phyloP scores from a whole-genome alignment of 768 basidiomycete genomes.

The Leccinum sublutescens region DNA sequence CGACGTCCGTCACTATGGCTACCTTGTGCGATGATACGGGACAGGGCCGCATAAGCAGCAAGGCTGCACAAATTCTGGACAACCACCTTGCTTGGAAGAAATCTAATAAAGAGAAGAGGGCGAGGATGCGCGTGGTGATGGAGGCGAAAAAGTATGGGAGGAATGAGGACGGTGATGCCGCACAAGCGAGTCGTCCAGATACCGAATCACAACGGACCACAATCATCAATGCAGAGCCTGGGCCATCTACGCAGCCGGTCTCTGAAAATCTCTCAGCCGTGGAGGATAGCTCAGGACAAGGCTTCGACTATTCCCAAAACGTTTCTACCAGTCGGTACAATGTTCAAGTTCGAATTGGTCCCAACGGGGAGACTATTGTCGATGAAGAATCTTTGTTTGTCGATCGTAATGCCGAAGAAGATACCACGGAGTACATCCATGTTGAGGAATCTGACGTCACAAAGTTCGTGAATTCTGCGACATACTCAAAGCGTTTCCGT shows the following conservation, averaged over 20 bases:
- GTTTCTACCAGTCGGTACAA: slow-evolving; percentile 71
- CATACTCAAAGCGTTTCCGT: slow-evolving; percentile 77
- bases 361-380: slow-evolving; percentile 83
- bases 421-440: slow-evolving; percentile 71
- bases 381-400: slow-evolving; percentile 85
- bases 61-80: slow-evolving; percentile 65
- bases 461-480: slow-evolving; percentile 82
- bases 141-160: slow-evolving; percentile 76
- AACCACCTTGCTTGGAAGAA: slow-evolving; percentile 75
- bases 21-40: slow-evolving; percentile 74
- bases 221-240: slow-evolving; percentile 1
- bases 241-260: slow-evolving; percentile 17
- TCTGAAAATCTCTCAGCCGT: slow-evolving; percentile 17
- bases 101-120: slow-evolving; percentile 63
- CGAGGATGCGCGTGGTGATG: slow-evolving; percentile 58
- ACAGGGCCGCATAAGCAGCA: slow-evolving; percentile 75
- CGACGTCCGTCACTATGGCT: slow-evolving; percentile 84
- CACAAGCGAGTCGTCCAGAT: slow-evolving; percentile 11
- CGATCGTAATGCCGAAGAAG: slow-evolving; percentile 65
- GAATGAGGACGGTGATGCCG: slow-evolving; percentile 45
- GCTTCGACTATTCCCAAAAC: slow-evolving; percentile 68
- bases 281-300: slow-evolving; percentile 50
- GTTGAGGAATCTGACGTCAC: slow-evolving; percentile 80
- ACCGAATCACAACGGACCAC: slow-evolving; percentile 9
- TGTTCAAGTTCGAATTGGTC: slow-evolving; percentile 84